phyloP scores from a whole-genome alignment of 192 early-diverging fungal genomes.

The Oehlia diaphana region DNA sequence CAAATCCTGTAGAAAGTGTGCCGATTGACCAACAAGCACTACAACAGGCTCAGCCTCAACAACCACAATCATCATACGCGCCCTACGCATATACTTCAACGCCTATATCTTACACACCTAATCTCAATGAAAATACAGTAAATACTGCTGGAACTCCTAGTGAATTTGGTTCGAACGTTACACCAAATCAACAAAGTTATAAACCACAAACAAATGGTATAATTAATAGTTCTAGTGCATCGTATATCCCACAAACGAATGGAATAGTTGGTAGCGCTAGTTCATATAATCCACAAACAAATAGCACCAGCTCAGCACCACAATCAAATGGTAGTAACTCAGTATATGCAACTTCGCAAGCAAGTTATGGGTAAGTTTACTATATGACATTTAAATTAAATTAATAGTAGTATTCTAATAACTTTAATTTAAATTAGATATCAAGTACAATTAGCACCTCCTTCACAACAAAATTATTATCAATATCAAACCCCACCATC shows the following conservation, averaged over 20 bases:
- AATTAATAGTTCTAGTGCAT: not conserved
- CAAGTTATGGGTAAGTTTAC: not conserved
- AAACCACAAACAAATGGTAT: not conserved
- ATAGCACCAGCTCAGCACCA: not conserved
- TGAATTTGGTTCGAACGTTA: not conserved
- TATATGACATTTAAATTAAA: not conserved
- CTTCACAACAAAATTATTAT: constrained; percentile 2
- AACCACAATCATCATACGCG: not conserved
- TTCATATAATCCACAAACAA: not conserved
- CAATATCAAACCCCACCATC: constrained; percentile 12
- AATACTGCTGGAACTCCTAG: not conserved
- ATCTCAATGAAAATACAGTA: not conserved
- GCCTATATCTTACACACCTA: not conserved
- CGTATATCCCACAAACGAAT: not conserved
- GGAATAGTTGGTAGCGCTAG: not conserved
- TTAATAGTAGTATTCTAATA: not conserved
- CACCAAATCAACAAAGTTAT: constrained; percentile 7
- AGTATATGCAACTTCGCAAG: not conserved
- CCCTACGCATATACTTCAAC: not conserved
- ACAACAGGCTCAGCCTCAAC: constrained; percentile 4
- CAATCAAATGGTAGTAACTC: not conserved
- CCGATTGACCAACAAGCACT: constrained; percentile 9
- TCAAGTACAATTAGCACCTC: not conserved
- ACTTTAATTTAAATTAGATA: not conserved
- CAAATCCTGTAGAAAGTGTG: not conserved